Evolutionary conservation across 371 early-diverging fungal species (phyloP), one percentile per base, ranked within the genome.

Genomic region (Mucor velutinosus): DNA sequence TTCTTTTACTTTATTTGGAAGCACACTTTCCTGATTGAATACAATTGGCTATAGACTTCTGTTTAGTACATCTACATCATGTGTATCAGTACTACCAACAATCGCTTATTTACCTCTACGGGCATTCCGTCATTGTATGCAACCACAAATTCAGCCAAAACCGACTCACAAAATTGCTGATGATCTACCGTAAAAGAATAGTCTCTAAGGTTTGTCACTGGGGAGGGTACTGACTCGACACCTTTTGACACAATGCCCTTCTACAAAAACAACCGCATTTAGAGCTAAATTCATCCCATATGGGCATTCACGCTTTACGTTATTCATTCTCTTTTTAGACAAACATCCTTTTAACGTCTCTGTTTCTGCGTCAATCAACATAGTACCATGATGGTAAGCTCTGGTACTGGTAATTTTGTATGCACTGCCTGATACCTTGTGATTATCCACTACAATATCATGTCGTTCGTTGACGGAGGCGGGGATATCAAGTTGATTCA

Each of bases 311-410:
- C 19, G 60, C 41, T 32, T 60, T 69, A 75, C 78, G 39, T 67
- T 75, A 35, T 45, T 33, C 77, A 78, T 78, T 65, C 73, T 74
- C 30, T 73, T 74, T 65, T 77, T 80, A 7, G 77, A 77, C 45
- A 78, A 60, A 69, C 75, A 80, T 8, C 80, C 81, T 47, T 86
- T 81, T 19, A 98, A 82, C 8, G 75, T 76, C 17, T 75, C 71
- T 30, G 95, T 86, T 76, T 98, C 94, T 1, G 96, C 83, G 72
- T 95, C 90, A 60, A 98, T 94, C 49, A 99, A 80, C 98, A 98
- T 96, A 10, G 99, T 99, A 39, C 99, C 99, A 76, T 99, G 99
- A 76, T 98, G 98, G 70, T 95, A 97, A 1, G 98, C 94, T 61
- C 93, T 78, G 3, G 79, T 64, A 56, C 85, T 87, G 45, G 91